Evolutionary conservation across 2,329 filamentous ascomycete species (phyloP), one percentile per base, ranked within the genome.

Genomic region (Blumeria hordei): DNA sequence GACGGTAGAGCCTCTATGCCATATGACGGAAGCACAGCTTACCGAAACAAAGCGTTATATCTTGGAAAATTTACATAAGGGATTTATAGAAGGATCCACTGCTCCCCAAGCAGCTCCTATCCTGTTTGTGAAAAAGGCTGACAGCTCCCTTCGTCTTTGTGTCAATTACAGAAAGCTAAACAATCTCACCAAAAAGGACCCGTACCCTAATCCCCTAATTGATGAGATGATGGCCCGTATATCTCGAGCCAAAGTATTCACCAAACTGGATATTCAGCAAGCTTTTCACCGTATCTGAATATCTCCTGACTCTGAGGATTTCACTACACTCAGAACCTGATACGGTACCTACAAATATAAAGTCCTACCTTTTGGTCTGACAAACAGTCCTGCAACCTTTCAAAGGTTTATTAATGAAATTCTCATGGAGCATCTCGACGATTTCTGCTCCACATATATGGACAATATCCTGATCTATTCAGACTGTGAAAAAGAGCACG

Each of bases 391-490:
- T 55, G 53, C 45, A 57, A 54, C 16, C 54, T 54, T 16, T 18
- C 54, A 36, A 36, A 36, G 21, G 21, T 28, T 28, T 28, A 28
- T 28, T 28, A 28, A 28, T 28, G 21, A 28, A 28, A 28, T 28
- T 18, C 33, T 55, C 9, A 16, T 32, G 6, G 21, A 51, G 35
- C 53, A 39, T 32, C 41, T 57, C 35, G 32, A 57, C 37, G 10
- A 43, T 6, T 51, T 52, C 47, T 55, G 34, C 28, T 45, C 36
- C 1, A 32, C 21, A 28, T 2, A 28, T 28, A 28, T 28, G 21
- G 21, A 28, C 21, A 4, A 28, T 4, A 28, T 57, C 34, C 32
- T 57, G 6, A 57, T 57, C 16, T 57, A 55, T 34, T 57, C 37
- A 16, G 37, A 41, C n/a, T 12, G n/a, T 41, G n/a, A 12, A 16